These are phyloP conservation scores for Delonix regia DNA, from an alignment of 306 rosid genomes.

Conservation along the genomic window DNA sequence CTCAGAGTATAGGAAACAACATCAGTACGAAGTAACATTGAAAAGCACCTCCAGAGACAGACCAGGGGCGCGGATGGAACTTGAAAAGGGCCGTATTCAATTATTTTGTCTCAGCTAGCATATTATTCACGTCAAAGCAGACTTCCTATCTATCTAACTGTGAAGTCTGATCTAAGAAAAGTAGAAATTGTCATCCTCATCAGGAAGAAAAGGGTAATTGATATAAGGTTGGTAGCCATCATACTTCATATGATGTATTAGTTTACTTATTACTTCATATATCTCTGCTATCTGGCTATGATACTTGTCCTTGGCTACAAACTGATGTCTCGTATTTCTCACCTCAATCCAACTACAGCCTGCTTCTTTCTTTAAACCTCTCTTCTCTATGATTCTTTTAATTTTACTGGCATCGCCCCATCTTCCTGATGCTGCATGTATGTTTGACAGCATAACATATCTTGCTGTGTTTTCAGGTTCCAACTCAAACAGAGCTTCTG, in stretches of 20 bases:
- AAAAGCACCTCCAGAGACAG: neutral
- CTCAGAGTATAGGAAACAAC: neutral
- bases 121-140: neutral
- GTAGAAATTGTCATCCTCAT: conserved; percentile 43
- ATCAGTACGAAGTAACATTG: neutral
- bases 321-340: conserved; percentile 51
- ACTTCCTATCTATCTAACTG: neutral
- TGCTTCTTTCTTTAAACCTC: conserved; percentile 55
- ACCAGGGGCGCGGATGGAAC: neutral
- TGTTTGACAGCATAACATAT: conserved; percentile 65
- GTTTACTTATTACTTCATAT: conserved; percentile 42
- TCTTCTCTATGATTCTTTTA: conserved; percentile 54
- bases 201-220: conserved; percentile 36
- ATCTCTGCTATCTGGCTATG: conserved; percentile 55
- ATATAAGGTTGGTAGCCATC: conserved; percentile 50
- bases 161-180: conserved; percentile 16
- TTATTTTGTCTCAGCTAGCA: neutral
- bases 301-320: conserved; percentile 57
- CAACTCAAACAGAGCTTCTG: conserved; percentile 58
- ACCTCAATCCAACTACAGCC: conserved; percentile 69
- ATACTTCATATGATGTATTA: conserved; percentile 55
- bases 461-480: conserved; percentile 68
- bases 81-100: neutral
- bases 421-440: conserved; percentile 63
- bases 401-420: conserved; percentile 56